A percentile compares a stretch with the other conserved stretches of the same genome.
These are phyloP conservation scores for Tetrahymena elliotti DNA, from an alignment of 73 alveolate species.

Conservation along the genomic window DNA sequence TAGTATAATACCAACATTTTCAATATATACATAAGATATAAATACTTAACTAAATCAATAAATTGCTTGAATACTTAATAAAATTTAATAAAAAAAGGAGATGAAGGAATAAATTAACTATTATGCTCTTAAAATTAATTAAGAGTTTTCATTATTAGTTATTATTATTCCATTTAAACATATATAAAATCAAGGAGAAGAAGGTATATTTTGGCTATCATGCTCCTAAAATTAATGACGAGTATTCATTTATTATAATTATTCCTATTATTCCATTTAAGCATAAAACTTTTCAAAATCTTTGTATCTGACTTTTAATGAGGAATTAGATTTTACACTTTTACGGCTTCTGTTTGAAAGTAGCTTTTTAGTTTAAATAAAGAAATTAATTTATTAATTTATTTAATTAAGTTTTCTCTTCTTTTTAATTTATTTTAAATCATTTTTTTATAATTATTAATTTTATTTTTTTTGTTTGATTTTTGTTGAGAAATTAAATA, in stretches of 20 bases:
- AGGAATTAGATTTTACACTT: neutral
- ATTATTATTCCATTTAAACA: neutral
- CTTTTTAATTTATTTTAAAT: too few species aligned
- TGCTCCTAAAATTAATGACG: neutral
- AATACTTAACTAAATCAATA: too few species aligned
- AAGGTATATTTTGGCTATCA: neutral
- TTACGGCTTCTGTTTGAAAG: neutral
- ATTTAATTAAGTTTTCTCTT: too few species aligned
- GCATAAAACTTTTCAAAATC: neutral
- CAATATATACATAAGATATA: too few species aligned
- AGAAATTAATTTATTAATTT: neutral
- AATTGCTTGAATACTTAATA: too few species aligned
- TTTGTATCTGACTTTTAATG: neutral
- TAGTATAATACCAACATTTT: too few species aligned
- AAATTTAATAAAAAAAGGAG: too few species aligned
- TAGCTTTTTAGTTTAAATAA: neutral
- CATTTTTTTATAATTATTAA: too few species aligned
- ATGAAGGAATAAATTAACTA: too few species aligned
- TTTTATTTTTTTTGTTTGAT: neutral
- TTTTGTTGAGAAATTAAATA: neutral
- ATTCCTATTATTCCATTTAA: neutral
- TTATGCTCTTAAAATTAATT: too few species aligned
- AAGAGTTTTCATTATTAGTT: neutral
- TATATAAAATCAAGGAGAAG: neutral
- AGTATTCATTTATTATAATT: neutral